These are phyloP conservation scores for Penicillium sp. DNA, from an alignment of 2,329 filamentous ascomycete species.

Conservation along the genomic window DNA sequence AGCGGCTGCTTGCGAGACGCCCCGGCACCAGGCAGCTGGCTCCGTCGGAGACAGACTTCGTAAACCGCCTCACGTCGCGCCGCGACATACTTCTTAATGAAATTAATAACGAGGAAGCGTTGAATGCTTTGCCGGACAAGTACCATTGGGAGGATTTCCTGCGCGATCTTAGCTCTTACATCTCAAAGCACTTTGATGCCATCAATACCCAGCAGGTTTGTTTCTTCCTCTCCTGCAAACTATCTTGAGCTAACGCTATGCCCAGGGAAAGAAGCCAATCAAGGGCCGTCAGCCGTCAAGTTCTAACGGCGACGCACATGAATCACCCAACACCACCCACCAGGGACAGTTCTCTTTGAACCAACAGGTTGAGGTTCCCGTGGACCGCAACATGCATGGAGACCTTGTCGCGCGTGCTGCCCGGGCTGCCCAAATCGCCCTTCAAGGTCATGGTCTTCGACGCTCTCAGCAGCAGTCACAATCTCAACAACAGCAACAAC, in stretches of 20 bases:
- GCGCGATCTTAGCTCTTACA: slow-evolving; percentile 58
- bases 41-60: slow-evolving; percentile 61
- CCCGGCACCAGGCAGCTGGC: slow-evolving; percentile 56
- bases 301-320: slow-evolving; percentile 39
- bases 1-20: slow-evolving; percentile 56
- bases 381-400: slow-evolving; percentile 44
- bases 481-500: slow-evolving; percentile 36
- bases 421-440: slow-evolving; percentile 49
- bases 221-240: background rate
- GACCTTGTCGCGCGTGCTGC: slow-evolving; percentile 51
- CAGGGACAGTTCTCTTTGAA: slow-evolving; percentile 45
- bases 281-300: slow-evolving; percentile 41
- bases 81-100: slow-evolving; percentile 60
- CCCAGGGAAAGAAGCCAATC: slow-evolving; percentile 40
- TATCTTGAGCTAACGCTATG: slow-evolving; percentile 20
- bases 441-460: slow-evolving; percentile 45
- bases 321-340: slow-evolving; percentile 39
- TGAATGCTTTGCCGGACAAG: slow-evolving; percentile 56
- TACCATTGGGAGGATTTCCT: slow-evolving; percentile 67
- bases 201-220: slow-evolving; percentile 51
- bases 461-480: slow-evolving; percentile 37
- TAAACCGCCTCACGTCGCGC: slow-evolving; percentile 55
- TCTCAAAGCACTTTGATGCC: slow-evolving; percentile 59
- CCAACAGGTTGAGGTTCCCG: slow-evolving; percentile 41
- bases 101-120: slow-evolving; percentile 52